phyloP scores from a whole-genome alignment of 192 early-diverging fungal species.

The Backusella parvicylindrica region DNA sequence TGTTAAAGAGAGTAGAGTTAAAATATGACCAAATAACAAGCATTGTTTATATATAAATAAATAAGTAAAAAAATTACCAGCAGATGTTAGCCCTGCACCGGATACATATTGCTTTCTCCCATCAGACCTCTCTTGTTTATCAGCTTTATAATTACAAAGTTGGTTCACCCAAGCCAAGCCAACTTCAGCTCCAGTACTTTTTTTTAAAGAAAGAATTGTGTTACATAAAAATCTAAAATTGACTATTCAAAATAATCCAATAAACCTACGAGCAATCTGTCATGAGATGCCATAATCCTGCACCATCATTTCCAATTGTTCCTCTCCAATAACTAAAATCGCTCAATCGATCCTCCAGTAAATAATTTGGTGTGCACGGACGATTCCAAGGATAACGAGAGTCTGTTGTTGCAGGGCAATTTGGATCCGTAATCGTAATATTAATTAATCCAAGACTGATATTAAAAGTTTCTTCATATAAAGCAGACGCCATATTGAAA shows the following conservation, averaged over 20 bases:
- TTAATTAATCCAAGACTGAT: conserved; percentile 79
- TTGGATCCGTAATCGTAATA: conserved; percentile 64
- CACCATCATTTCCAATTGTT: conserved; percentile 60
- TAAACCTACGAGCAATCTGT: conserved; percentile 63
- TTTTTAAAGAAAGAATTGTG: neutral
- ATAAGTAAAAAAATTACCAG: conserved; percentile 34
- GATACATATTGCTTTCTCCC: conserved; percentile 58
- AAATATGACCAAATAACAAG: neutral
- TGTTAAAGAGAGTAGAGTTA: neutral
- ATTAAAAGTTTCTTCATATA: conserved; percentile 86
- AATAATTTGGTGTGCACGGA: conserved; percentile 63
- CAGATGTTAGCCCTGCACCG: conserved; percentile 82
- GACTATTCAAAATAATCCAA: neutral
- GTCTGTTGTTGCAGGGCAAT: conserved; percentile 49
- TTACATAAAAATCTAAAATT: neutral
- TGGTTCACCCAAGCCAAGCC: conserved; percentile 87
- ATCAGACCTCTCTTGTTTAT: conserved; percentile 40
- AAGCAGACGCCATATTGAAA: conserved; percentile 77
- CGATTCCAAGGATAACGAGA: conserved; percentile 65
- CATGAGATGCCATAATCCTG: conserved; percentile 93
- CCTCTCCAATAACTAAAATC: conserved; percentile 93
- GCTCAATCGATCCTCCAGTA: conserved; percentile 70
- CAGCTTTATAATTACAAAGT: conserved; percentile 58
- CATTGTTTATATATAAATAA: neutral
- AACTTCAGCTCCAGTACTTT: conserved; percentile 67